Evolutionary conservation across 768 basidiomycete species (phyloP).

Genomic region (Mycena amicta): DNA sequence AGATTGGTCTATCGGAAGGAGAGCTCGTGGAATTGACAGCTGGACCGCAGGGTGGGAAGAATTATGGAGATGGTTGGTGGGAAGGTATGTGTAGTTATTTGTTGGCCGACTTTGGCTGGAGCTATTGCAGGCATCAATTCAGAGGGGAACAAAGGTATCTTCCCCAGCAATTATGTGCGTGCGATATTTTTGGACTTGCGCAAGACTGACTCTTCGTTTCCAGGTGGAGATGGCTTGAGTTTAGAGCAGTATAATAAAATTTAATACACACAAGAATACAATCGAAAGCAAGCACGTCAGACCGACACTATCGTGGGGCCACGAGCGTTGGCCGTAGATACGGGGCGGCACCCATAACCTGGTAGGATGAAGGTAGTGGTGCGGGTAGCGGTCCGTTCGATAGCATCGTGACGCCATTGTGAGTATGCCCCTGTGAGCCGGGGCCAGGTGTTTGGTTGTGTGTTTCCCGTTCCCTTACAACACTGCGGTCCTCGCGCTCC

Average conservation of each 20-base stretch:
- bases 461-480: constrained; percentile 51
- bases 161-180: constrained; percentile 88
- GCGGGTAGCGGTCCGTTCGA: constrained; percentile 50
- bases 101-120: constrained; percentile 15
- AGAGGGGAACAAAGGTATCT: constrained; percentile 72
- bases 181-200: constrained; percentile 15
- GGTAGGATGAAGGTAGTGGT: constrained; percentile 61
- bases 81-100: constrained; percentile 57
- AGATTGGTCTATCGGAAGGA: constrained; percentile 63
- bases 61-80: constrained; percentile 84
- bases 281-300: constrained; percentile 17
- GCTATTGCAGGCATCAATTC: constrained; percentile 55
- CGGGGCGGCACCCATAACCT: constrained; percentile 62
- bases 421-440: constrained; percentile 36
- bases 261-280: constrained; percentile 11
- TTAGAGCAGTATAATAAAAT: constrained; percentile 22
- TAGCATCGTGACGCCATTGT: constrained; percentile 50
- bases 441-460: constrained; percentile 62
- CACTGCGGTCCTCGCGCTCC: constrained; percentile 72
- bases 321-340: constrained; percentile 69
- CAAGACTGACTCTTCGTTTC: constrained; percentile 24
- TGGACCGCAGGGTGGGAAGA: constrained; percentile 60
- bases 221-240: constrained; percentile 55
- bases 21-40: constrained; percentile 65
- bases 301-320: constrained; percentile 45